Conservation (phyloP, 768 basidiomycete genomes). For the Auricularia sp. region DNA sequence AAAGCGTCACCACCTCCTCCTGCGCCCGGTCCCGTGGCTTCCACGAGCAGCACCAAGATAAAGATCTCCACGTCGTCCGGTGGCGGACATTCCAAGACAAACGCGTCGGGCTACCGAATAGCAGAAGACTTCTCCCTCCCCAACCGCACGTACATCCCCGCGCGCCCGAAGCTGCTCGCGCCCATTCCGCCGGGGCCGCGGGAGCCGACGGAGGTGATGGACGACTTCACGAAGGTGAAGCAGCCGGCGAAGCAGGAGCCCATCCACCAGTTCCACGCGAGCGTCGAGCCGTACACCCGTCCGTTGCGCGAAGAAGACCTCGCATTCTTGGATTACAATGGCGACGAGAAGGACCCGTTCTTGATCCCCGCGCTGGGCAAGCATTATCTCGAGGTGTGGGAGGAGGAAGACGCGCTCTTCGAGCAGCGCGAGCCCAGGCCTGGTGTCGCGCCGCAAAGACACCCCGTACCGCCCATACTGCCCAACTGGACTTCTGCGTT, state of each 20-base stretch:
- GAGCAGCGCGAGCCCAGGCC: slow-evolving; percentile 31
- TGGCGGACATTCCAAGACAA: slow-evolving; percentile 4
- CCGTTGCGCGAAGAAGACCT: slow-evolving; percentile 90
- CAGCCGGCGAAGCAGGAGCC: slow-evolving; percentile 53
- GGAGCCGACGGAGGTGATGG: slow-evolving; percentile 69
- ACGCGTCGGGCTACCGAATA: slow-evolving; percentile 27
- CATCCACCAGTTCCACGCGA: slow-evolving; percentile 73
- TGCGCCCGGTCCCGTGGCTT: slow-evolving; percentile 23
- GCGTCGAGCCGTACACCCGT: slow-evolving; percentile 83
- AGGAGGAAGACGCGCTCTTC: slow-evolving; percentile 70
- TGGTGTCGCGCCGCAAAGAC: slow-evolving; percentile 27
- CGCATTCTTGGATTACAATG: slow-evolving; percentile 79
- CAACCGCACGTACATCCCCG: slow-evolving; percentile 37
- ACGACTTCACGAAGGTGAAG: slow-evolving; percentile 84
- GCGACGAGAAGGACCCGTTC: slow-evolving; percentile 82
- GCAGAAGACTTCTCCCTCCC: slow-evolving; percentile 49
- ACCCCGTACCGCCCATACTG: slow-evolving; percentile 31
- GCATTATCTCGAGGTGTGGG: slow-evolving; percentile 89
- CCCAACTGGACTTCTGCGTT: slow-evolving; percentile 81
- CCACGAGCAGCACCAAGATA: slow-evolving; percentile 24
- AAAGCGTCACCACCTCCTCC: slow-evolving; percentile 50
- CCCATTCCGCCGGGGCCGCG: slow-evolving; percentile 72
- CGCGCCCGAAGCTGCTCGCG: slow-evolving; percentile 52
- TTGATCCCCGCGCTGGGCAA: slow-evolving; percentile 76
- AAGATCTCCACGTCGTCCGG: slow-evolving; percentile 30